Evolutionary conservation across 371 early-diverging fungal genomes (phyloP).

Genomic region (Saksenaea oblongispora): DNA sequence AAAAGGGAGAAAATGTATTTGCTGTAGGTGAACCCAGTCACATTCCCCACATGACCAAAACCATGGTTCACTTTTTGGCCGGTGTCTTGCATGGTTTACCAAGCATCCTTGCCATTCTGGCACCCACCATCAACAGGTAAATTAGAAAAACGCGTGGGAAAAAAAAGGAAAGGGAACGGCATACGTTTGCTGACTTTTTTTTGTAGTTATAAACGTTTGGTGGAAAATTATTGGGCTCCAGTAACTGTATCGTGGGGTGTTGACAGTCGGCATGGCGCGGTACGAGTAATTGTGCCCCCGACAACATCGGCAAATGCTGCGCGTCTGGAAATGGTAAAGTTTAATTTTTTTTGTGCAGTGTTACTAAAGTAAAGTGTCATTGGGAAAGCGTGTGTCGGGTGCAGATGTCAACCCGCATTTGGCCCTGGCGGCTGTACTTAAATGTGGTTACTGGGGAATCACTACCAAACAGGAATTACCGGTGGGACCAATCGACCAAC

Average conservation of each 20-base stretch:
- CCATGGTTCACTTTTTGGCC: constrained; percentile 70
- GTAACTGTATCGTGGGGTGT: constrained; percentile 80
- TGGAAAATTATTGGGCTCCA: constrained; percentile 89
- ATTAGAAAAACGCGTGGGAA: not conserved
- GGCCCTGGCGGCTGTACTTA: constrained; percentile 76
- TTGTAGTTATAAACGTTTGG: constrained; percentile 77
- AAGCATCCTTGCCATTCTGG: constrained; percentile 73
- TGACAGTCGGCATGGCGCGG: constrained; percentile 75
- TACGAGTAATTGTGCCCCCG: constrained; percentile 80
- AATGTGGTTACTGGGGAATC: constrained; percentile 81
- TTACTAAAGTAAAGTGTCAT: constrained; percentile 8
- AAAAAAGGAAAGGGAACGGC: not conserved
- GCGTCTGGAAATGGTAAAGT: constrained; percentile 68
- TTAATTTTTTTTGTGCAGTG: constrained; percentile 6
- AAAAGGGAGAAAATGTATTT: constrained; percentile 56
- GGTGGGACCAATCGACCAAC: constrained; percentile 30
- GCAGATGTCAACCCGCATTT: constrained; percentile 85
- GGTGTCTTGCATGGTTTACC: constrained; percentile 78
- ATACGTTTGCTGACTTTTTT: constrained; percentile 9
- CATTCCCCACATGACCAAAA: constrained; percentile 51
- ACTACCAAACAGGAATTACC: constrained; percentile 58
- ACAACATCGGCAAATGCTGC: constrained; percentile 63
- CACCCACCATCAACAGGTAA: constrained; percentile 81
- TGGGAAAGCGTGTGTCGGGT: constrained; percentile 70
- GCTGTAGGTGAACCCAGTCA: constrained; percentile 31